Evolutionary conservation across 306 rosid genomes (phyloP).

Genomic region (Cicer cuneatum): DNA sequence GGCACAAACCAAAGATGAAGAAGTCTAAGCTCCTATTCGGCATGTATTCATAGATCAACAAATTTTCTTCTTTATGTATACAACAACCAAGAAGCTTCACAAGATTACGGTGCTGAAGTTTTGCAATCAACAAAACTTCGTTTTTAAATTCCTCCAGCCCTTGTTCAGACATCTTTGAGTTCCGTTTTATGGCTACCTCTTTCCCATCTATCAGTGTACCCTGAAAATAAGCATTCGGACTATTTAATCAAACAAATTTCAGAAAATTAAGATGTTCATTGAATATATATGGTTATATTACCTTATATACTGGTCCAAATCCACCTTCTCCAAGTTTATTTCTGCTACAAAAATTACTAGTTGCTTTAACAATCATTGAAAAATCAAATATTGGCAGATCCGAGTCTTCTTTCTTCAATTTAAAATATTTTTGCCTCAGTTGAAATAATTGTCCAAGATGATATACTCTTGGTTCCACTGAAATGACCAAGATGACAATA

Average conservation of each 20-base stretch:
- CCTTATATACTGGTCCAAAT: slow-evolving; percentile 62
- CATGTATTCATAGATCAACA: slow-evolving; percentile 46
- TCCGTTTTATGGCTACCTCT: slow-evolving; percentile 46
- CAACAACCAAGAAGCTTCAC: slow-evolving; percentile 49
- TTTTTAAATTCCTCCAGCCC: slow-evolving; percentile 42
- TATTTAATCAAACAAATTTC: neutral
- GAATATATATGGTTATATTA: neutral
- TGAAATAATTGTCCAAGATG: slow-evolving; percentile 12
- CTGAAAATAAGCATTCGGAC: slow-evolving; percentile 20
- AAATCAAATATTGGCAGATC: slow-evolving; percentile 51
- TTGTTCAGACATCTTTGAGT: slow-evolving; percentile 37
- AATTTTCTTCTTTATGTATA: slow-evolving; percentile 29
- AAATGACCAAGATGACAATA: slow-evolving; percentile 7
- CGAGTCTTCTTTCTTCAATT: slow-evolving; percentile 33
- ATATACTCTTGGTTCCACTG: slow-evolving; percentile 27
- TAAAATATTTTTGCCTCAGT: slow-evolving; percentile 13
- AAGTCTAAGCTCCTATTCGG: slow-evolving; percentile 38
- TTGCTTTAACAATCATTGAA: slow-evolving; percentile 49
- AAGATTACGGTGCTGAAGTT: slow-evolving; percentile 50
- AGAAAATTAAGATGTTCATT: slow-evolving; percentile 13
- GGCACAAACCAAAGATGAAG: slow-evolving; percentile 43
- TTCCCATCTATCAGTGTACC: slow-evolving; percentile 39
- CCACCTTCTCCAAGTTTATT: slow-evolving; percentile 60
- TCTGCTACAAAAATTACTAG: slow-evolving; percentile 45
- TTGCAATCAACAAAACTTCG: slow-evolving; percentile 40